Percentiles rank a stretch among this genome's conserved stretches.
Conservation (phyloP, 257 asterid genomes). For the Solanum neorickii region DNA sequence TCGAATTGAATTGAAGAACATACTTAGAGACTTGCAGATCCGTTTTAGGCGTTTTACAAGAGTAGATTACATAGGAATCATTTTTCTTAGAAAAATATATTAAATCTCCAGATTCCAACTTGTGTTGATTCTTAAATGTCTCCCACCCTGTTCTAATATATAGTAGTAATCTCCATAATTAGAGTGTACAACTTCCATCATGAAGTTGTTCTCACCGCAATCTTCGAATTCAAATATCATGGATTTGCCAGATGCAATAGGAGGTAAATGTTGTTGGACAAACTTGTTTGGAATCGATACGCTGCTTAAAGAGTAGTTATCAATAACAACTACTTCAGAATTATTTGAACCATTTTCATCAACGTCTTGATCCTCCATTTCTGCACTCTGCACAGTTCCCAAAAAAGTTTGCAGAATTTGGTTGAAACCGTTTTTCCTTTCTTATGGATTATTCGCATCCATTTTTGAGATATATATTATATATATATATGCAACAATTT, state of each 20-base stretch:
- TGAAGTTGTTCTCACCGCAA: no score
- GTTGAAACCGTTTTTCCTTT: background rate
- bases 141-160: no score
- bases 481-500: background rate
- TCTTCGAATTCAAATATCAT: no score
- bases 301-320: no score
- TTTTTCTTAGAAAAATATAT: background rate
- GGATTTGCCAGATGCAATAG: no score
- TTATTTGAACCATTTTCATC: background rate
- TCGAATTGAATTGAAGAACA: background rate
- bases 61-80: background rate
- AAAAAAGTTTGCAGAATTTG: background rate
- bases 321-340: no score
- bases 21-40: background rate
- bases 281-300: no score
- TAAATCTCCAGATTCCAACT: background rate
- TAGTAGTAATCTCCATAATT: no score
- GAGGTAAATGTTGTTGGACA: no score
- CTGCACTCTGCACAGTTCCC: background rate
- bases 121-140: no score
- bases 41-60: background rate
- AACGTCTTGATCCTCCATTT: background rate
- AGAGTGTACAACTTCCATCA: no score
- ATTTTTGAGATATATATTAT: background rate
- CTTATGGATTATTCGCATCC: background rate